These are phyloP conservation scores for Parathielavia appendiculata DNA, from an alignment of 495 filamentous ascomycete genomes.

Conservation along the genomic window DNA sequence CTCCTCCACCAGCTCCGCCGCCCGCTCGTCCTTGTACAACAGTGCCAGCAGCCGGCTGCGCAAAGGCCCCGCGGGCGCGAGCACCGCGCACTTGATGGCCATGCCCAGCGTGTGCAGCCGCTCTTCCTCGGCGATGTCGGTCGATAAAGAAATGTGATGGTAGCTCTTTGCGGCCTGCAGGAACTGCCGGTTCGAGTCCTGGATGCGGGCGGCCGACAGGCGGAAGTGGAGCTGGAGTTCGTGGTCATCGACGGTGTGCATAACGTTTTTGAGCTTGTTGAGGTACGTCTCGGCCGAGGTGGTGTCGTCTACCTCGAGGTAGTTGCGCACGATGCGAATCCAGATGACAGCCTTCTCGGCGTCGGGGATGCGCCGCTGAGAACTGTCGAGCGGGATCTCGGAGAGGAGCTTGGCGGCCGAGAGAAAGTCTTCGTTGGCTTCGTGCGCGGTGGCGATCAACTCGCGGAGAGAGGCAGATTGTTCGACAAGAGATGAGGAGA, in stretches of 20 bases:
- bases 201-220: slow-evolving; percentile 85
- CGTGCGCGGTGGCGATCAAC: slow-evolving; percentile 76
- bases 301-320: slow-evolving; percentile 90
- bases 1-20: slow-evolving; percentile 61
- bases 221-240: slow-evolving; percentile 76
- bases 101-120: slow-evolving; percentile 75
- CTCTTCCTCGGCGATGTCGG: slow-evolving; percentile 74
- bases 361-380: slow-evolving; percentile 74
- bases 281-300: slow-evolving; percentile 78
- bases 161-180: slow-evolving; percentile 85
- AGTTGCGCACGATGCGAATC: slow-evolving; percentile 91
- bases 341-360: slow-evolving; percentile 74
- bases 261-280: slow-evolving; percentile 87
- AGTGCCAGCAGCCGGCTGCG: slow-evolving; percentile 72
- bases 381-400: slow-evolving; percentile 80
- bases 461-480: slow-evolving; percentile 78
- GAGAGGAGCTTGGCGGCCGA: slow-evolving; percentile 71
- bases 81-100: slow-evolving; percentile 91
- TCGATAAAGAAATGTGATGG: slow-evolving; percentile 72
- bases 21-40: slow-evolving; percentile 91
- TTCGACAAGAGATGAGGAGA: slow-evolving; percentile 68
- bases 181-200: slow-evolving; percentile 85
- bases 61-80: slow-evolving; percentile 84
- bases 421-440: slow-evolving; percentile 72
- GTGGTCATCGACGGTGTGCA: slow-evolving; percentile 68